Evolutionary conservation across 1,139 yeast species (phyloP).

Genomic region (Blastobotrys serpentis): DNA sequence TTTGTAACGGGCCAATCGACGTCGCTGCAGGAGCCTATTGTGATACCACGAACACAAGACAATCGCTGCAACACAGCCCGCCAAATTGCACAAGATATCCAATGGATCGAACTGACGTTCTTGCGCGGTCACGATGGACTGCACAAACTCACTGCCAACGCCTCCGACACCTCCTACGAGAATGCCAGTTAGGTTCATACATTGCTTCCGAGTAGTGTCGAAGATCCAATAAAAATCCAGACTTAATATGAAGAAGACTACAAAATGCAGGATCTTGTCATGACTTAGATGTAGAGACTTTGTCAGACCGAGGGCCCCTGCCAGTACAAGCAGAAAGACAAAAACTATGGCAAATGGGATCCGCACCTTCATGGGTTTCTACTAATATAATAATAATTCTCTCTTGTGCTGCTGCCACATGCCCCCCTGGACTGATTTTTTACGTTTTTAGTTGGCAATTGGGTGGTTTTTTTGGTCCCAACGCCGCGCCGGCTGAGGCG

Average conservation of each 20-base stretch:
- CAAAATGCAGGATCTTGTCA: conserved; percentile 55
- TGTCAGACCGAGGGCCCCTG: conserved; percentile 52
- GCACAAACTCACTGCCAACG: conserved; percentile 54
- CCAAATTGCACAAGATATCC: conserved; percentile 40
- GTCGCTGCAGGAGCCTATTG: conserved; percentile 34
- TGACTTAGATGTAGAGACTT: conserved; percentile 44
- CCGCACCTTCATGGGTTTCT: conserved; percentile 25
- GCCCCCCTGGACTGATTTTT: too few species aligned
- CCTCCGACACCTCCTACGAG: conserved; percentile 50
- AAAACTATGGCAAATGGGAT: conserved; percentile 32
- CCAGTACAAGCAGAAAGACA: conserved; percentile 29
- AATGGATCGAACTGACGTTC: conserved; percentile 39
- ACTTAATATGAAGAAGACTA: conserved; percentile 51
- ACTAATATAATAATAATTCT: too few species aligned
- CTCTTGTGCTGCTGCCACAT: neutral
- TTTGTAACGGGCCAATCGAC: conserved; percentile 35
- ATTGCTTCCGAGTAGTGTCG: conserved; percentile 45
- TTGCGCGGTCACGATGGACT: conserved; percentile 28
- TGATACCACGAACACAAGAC: conserved; percentile 39
- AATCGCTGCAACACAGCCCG: conserved; percentile 38
- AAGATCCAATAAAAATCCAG: conserved; percentile 55
- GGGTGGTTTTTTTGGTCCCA: too few species aligned
- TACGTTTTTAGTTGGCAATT: too few species aligned
- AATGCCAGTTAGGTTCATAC: conserved; percentile 45
- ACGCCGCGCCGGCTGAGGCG: too few species aligned